A percentile compares a stretch with the other conserved stretches of the same genome.
These are phyloP conservation scores for Aciculoconidium aculeatum DNA, from an alignment of 805 yeast genomes.

Conservation along the genomic window DNA sequence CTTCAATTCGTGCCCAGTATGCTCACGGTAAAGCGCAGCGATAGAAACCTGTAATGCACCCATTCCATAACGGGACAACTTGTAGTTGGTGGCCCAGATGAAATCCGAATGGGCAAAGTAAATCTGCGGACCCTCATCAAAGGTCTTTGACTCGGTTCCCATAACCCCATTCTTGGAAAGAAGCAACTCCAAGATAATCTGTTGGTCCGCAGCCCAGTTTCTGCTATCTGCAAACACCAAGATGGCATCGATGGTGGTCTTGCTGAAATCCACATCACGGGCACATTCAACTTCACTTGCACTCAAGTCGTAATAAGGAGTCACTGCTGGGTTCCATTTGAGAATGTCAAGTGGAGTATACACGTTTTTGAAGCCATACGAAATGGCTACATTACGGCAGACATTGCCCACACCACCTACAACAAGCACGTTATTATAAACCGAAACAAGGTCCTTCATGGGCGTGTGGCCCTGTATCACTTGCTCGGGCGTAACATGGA, in stretches of 20 bases:
- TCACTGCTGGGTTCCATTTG: conserved; percentile 81
- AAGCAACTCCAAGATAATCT: conserved; percentile 75
- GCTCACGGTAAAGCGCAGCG: conserved; percentile 78
- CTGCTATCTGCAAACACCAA: conserved; percentile 88
- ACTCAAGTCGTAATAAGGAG: conserved; percentile 75
- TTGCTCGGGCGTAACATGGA: conserved; percentile 65
- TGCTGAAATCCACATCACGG: conserved; percentile 56
- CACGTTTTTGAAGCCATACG: conserved; percentile 79
- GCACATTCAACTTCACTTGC: conserved; percentile 61
- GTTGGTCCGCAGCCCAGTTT: conserved; percentile 92
- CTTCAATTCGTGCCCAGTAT: conserved; percentile 74
- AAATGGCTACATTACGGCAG: conserved; percentile 76
- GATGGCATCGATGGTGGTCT: conserved; percentile 69
- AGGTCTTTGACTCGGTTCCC: conserved; percentile 73
- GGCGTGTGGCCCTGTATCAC: conserved; percentile 94
- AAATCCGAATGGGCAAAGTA: conserved; percentile 90
- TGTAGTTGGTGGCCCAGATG: conserved; percentile 88
- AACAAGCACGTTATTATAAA: conserved; percentile 69
- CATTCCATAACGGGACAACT: conserved; percentile 83
- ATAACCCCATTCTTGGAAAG: conserved; percentile 72
- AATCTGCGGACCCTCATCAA: conserved; percentile 73
- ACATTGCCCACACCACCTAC: conserved; percentile 87
- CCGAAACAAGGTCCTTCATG: conserved; percentile 71
- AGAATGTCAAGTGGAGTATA: conserved; percentile 77
- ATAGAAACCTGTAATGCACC: conserved; percentile 89